These are phyloP conservation scores for Metschnikowia gruessii DNA, from an alignment of 805 yeast genomes.

Conservation along the genomic window DNA sequence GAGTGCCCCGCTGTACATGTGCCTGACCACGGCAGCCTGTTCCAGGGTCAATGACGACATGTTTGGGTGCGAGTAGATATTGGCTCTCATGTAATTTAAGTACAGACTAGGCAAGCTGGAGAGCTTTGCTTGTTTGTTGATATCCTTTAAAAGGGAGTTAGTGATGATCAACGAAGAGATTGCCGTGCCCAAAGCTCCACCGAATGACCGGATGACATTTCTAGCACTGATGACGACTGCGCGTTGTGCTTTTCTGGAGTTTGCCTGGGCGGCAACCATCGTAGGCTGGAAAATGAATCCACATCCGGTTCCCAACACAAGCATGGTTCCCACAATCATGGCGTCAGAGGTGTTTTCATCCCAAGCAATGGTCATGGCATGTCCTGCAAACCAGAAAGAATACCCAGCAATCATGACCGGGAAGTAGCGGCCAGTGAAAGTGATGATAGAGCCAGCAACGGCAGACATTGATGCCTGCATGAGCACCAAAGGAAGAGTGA, in stretches of 20 bases:
- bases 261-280: constrained; percentile 55
- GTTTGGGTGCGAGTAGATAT: constrained; percentile 31
- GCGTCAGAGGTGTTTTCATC: constrained; percentile 31
- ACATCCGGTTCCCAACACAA: constrained; percentile 41
- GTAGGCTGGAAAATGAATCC: constrained; percentile 56
- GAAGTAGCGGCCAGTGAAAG: constrained; percentile 42
- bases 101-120: constrained; percentile 8
- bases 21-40: constrained; percentile 22
- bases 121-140: constrained; percentile 11
- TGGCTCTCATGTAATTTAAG: constrained; percentile 25
- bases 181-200: constrained; percentile 62
- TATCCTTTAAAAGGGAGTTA: constrained; percentile 30
- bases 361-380: constrained; percentile 37
- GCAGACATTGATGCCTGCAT: constrained; percentile 42
- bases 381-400: constrained; percentile 40
- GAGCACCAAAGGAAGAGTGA: constrained; percentile 40
- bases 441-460: constrained; percentile 45
- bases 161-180: constrained; percentile 39
- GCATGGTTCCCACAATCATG: constrained; percentile 33
- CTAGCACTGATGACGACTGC: constrained; percentile 58
- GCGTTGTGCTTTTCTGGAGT: constrained; percentile 48
- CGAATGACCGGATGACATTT: constrained; percentile 55
- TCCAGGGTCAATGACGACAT: constrained; percentile 20
- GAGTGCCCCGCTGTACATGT: constrained; percentile 30
- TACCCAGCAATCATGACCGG: constrained; percentile 42